Percentiles rank a stretch among this genome's conserved stretches.
Conservation (phyloP, 1,284 basidiomycete genomes). For the Trichosporon ovoides region DNA sequence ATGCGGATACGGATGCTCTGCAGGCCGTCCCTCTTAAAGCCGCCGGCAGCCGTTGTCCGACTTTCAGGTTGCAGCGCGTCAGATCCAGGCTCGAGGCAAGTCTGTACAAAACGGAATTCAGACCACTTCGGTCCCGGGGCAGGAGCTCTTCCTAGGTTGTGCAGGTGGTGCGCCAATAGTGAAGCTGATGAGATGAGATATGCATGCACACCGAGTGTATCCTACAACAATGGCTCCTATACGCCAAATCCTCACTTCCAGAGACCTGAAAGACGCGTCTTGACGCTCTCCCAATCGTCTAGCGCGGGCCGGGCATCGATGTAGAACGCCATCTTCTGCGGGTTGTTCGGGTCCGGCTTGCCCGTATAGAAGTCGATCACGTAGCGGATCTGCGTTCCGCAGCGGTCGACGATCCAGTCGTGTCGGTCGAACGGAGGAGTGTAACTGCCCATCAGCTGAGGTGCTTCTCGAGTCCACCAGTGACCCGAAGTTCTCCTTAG, state of each 20-base stretch:
- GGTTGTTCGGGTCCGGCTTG: slow-evolving; percentile 49
- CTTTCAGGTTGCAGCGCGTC: too few species aligned
- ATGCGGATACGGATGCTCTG: too few species aligned
- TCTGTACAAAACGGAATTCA: too few species aligned
- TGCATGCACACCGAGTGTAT: slow-evolving; percentile 5
- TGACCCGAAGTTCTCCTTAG: too few species aligned
- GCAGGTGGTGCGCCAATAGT: too few species aligned
- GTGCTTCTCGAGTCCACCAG: background rate
- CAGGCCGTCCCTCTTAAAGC: too few species aligned
- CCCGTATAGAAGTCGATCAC: slow-evolving; percentile 99
- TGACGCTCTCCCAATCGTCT: slow-evolving; percentile 81
- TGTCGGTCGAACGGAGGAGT: slow-evolving; percentile 92
- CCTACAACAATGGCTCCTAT: slow-evolving; percentile 1
- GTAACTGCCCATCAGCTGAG: slow-evolving; percentile 57
- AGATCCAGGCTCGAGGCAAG: too few species aligned
- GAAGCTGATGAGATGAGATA: background rate
- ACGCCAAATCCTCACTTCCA: slow-evolving; percentile 18
- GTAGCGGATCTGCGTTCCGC: slow-evolving; percentile 81
- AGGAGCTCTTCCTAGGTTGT: too few species aligned
- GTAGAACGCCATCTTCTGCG: slow-evolving; percentile 62
- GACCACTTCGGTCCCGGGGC: too few species aligned
- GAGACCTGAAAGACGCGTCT: slow-evolving; percentile 56
- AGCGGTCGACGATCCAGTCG: slow-evolving; percentile 94
- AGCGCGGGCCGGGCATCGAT: slow-evolving; percentile 90
- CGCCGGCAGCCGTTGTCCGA: too few species aligned